Base-by-base conservation (phyloP, 2,329 filamentous ascomycete genomes). In the Venturia pyrina region DNA sequence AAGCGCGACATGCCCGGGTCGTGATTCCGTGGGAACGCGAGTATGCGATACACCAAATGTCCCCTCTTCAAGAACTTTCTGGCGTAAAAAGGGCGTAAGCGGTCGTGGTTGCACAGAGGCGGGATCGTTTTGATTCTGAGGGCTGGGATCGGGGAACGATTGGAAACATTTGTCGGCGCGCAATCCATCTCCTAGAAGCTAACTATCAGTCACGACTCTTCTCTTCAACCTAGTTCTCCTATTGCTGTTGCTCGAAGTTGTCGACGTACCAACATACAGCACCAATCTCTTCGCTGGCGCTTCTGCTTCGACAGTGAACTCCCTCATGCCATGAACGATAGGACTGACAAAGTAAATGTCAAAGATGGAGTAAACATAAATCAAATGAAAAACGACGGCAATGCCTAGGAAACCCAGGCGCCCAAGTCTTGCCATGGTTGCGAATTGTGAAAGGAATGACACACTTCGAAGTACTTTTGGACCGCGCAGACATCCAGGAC, bases 321-420 rank as follows among this genome's bases (percentile, higher is more conserved):
- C 84, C 73, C 85, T 86, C 95, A 99, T 99, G 74, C 95, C 95
- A 80, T 89, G 90, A 65, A 98, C 95, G 71, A 99, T 95, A 28
- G 95, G 95, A 75, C 92, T 97, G 74, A 97, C 92, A 75, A 99
- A 99, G 79, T 99, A 98, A 69, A 98, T 95, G 77, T 97, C 93
- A 79, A 99, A 99, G 73, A 98, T 98, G 67, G 92, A 96, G 75
- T 89, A 90, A 66, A 96, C 89, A 77, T 99, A 99, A 69, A 96
- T 85, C 65, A 98, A 77, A 78, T 99, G 96, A 76, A 99, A 99
- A 68, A 93, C 80, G 74, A 97, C 85, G 71, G 95, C 95, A 74
- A 96, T 85, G 75, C 89, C 87, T 76, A 98, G 79, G 76, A 99
- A 98, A 74, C 88, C 88, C 73, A 90, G 85, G 74, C 93, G 91